These are phyloP conservation scores for Tribonema minus DNA, from an alignment of 108 stramenopile genomes.

Conservation along the genomic window DNA sequence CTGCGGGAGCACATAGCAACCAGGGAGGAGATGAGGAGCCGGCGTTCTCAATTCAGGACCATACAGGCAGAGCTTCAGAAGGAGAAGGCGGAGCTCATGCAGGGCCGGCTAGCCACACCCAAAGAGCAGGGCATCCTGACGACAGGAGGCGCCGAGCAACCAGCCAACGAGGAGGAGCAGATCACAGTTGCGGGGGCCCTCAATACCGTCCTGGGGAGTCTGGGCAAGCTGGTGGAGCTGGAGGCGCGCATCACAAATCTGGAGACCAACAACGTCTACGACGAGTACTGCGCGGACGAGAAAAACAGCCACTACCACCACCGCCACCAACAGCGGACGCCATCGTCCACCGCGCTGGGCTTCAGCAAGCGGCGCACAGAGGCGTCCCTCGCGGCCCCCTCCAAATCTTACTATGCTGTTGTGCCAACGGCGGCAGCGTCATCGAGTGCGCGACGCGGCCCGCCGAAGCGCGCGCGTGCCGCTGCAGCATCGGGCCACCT, in stretches of 20 bases:
- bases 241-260: conserved; percentile 54
- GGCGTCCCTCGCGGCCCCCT: conserved; percentile 8
- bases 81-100: conserved; percentile 37
- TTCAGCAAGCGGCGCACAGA: conserved; percentile 21
- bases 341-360: not conserved
- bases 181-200: conserved; percentile 39
- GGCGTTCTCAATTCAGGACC: not conserved
- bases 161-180: not conserved
- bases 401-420: conserved; percentile 19
- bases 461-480: not conserved
- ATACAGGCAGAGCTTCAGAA: conserved; percentile 8
- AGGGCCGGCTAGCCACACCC: not conserved
- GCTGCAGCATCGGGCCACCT: not conserved
- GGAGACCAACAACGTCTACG: conserved; percentile 46
- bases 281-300: conserved; percentile 7
- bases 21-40: not conserved
- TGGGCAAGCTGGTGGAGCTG: conserved; percentile 57
- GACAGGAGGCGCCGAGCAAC: not conserved
- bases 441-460: not conserved
- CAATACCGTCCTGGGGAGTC: conserved; percentile 48
- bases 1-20: conserved; percentile 38
- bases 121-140: not conserved
- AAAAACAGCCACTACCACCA: not conserved
- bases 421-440: not conserved
- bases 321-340: not conserved